Base-by-base conservation (phyloP, 148 eudicot genomes). In the Beta vulgaris region DNA sequence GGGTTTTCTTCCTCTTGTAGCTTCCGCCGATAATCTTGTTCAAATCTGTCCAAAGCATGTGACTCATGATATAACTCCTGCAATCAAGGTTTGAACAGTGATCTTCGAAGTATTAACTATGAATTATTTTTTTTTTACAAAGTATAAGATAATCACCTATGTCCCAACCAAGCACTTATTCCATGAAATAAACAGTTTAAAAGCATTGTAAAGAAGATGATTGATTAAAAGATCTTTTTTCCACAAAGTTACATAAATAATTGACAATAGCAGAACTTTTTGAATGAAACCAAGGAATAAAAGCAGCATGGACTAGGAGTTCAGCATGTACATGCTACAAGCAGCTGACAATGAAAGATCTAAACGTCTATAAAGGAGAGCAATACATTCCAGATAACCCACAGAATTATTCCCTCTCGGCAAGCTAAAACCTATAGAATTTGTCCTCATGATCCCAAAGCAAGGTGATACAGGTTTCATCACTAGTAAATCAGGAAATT, bases 31-130 rank as follows among this genome's bases (percentile, higher is more conserved):
- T 88, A 92, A 81, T 95, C 99, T 86, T 90, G 99, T 80, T 95
- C 96, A 79, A 90, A 92, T 86, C 96, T 88, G 82, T 95, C 99
- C 93, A 92, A 79, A 69, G 99, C 91, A 79, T 95, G 96, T 85
- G 87, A 79, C 85, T 95, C 98, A 73, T 95, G 99, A 82, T 95
- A 95, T 81, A 92, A 79, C 73, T 92, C 99, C 99, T 95, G 89
- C 84, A 82, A 81, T 74, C 35, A 72, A 43, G 43, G 19, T 64
- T 34, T 8, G 46, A 62, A 70, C 7, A 76, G 18, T 34, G 18
- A 43, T 71, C 35, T 35, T 43, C 43, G 1, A 43, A 76, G 53
- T 21, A 13, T 48, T 23, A 54, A 6, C 43, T 65, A 19, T 19
- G 14, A n/a, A n/a, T n/a, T 15, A 40, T 15, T 64, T 25, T 12